Conservation (phyloP, 345 rosid genomes). For the Heritiera fomes region DNA sequence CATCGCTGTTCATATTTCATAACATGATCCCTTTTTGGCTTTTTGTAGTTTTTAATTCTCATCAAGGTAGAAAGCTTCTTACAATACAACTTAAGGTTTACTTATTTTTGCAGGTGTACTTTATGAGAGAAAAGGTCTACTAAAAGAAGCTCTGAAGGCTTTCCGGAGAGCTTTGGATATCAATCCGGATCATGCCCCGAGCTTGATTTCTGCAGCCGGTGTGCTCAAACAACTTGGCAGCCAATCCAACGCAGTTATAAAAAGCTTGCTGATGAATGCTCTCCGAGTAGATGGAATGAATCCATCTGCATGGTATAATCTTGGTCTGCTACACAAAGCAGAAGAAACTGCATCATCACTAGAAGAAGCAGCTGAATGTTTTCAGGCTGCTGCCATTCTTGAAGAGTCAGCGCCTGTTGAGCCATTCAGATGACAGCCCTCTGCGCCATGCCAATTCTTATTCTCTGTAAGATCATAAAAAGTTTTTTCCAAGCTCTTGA, state of each 20-base stretch:
- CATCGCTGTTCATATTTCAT: background rate
- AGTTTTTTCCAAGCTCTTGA: background rate
- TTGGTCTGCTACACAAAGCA: constrained; percentile 53
- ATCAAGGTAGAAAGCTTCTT: background rate
- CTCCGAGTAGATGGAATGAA: constrained; percentile 59
- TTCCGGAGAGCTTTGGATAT: constrained; percentile 55
- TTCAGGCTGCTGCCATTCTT: constrained; percentile 60
- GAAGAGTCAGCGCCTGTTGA: constrained; percentile 73
- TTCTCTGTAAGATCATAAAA: constrained; percentile 5
- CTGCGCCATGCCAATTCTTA: background rate
- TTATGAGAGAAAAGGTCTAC: constrained; percentile 48
- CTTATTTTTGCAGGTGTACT: constrained; percentile 48
- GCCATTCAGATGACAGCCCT: constrained; percentile 59
- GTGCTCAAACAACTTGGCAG: constrained; percentile 44
- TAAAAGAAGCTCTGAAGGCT: constrained; percentile 59
- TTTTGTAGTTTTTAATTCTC: background rate
- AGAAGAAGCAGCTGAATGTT: constrained; percentile 63
- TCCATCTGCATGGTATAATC: constrained; percentile 72
- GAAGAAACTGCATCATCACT: constrained; percentile 46
- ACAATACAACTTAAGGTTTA: background rate
- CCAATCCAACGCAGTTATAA: constrained; percentile 40
- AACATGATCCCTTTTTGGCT: background rate
- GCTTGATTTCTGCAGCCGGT: constrained; percentile 64
- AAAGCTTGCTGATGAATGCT: constrained; percentile 74
- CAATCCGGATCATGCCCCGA: constrained; percentile 62